Conservation (phyloP, 169 alveolate species). For the Besnoitia besnoiti region DNA sequence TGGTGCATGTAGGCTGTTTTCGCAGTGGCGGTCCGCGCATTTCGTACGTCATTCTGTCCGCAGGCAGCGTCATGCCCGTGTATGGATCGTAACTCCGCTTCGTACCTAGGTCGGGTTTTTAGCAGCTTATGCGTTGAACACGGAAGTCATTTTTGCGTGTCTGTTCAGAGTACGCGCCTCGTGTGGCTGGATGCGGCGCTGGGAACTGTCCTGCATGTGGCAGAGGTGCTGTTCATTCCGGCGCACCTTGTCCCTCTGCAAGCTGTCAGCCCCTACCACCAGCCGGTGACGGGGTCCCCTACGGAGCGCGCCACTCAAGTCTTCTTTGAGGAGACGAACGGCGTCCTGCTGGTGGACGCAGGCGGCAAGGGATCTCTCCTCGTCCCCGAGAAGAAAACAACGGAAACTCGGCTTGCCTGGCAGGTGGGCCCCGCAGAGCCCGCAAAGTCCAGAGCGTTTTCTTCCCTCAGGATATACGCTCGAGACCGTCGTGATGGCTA, state of each 20-base stretch:
- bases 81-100: too few species aligned
- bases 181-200: slow-evolving; percentile 50
- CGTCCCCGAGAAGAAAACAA: neutral
- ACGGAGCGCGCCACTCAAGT: neutral
- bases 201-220: slow-evolving; percentile 44
- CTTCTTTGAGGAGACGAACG: slow-evolving; percentile 17
- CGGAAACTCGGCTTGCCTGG: neutral
- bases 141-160: too few species aligned
- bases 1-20: too few species aligned
- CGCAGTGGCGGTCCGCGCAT: too few species aligned
- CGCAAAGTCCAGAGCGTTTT: slow-evolving; percentile 63
- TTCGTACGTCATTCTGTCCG: too few species aligned
- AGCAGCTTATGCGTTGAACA: too few species aligned
- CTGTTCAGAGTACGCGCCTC: slow-evolving; percentile 56
- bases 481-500: too few species aligned
- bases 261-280: neutral
- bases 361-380: neutral
- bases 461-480: slow-evolving; percentile 73
- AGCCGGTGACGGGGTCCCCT: neutral
- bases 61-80: too few species aligned
- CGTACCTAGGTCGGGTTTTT: too few species aligned
- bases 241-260: slow-evolving; percentile 25
- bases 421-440: neutral
- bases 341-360: slow-evolving; percentile 13
- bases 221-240: slow-evolving; percentile 10